A percentile compares a stretch with the other conserved stretches of the same genome.
These are phyloP conservation scores for Candida parachauliodes DNA, from an alignment of 805 yeast species.

Conservation along the genomic window DNA sequence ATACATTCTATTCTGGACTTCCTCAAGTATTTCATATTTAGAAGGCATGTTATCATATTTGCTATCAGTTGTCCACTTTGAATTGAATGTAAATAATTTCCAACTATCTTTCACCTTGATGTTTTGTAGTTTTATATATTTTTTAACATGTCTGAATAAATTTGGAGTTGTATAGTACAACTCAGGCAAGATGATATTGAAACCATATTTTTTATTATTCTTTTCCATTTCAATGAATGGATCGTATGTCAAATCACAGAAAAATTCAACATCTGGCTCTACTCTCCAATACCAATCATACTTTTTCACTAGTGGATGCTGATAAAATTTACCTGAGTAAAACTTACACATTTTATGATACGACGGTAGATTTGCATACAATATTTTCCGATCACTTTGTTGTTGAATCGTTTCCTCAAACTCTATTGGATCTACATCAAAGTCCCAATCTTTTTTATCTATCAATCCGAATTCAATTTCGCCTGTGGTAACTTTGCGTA, in stretches of 20 bases:
- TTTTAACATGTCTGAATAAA: constrained; percentile 67
- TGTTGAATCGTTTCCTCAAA: constrained; percentile 56
- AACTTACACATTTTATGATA: constrained; percentile 97
- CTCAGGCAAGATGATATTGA: constrained; percentile 76
- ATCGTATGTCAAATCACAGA: constrained; percentile 88
- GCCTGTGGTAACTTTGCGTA: constrained; percentile 52
- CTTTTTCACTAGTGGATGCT: constrained; percentile 67
- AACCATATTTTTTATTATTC: constrained; percentile 73
- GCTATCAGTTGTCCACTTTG: constrained; percentile 20
- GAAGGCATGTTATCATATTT: constrained; percentile 20
- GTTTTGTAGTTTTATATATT: constrained; percentile 47
- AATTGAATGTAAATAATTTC: constrained; percentile 54
- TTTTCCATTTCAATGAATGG: constrained; percentile 80
- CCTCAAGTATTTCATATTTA: constrained; percentile 19
- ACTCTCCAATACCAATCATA: constrained; percentile 95
- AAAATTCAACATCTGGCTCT: constrained; percentile 88
- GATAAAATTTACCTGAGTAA: constrained; percentile 77
- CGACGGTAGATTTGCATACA: constrained; percentile 78
- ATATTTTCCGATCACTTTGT: constrained; percentile 80
- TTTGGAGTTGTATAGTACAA: constrained; percentile 78
- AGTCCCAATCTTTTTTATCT: constrained; percentile 63
- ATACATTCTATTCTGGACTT: constrained; percentile 26
- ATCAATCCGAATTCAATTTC: constrained; percentile 71
- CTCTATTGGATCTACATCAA: constrained; percentile 40
- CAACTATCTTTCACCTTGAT: constrained; percentile 61